Evolutionary conservation across 176 grass and related monocot species (phyloP).

Genomic region (Canna indica): DNA sequence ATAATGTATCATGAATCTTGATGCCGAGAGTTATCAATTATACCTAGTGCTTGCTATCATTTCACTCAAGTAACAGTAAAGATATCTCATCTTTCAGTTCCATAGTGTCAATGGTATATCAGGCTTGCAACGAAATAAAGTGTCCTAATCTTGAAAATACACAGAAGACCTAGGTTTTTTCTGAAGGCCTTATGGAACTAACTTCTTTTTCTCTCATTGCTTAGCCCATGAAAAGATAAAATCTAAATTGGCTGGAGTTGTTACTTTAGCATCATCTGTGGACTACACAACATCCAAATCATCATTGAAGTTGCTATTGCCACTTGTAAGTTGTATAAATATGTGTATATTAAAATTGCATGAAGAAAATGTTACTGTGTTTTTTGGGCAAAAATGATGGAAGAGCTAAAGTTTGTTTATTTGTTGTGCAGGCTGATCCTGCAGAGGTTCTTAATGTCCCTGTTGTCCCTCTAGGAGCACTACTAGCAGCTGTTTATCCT

Average conservation of each 20-base stretch:
- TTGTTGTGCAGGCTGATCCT: conserved; percentile 68
- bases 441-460: conserved; percentile 67
- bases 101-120: too few species aligned
- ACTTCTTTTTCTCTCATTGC: conserved; percentile 24
- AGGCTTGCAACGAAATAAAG: not conserved
- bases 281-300: conserved; percentile 96
- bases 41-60: too few species aligned
- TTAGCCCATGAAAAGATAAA: conserved; percentile 48
- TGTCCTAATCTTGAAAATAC: not conserved
- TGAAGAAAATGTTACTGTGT: not conserved
- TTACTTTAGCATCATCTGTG: conserved; percentile 85
- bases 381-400: not conserved
- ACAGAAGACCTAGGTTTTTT: not conserved
- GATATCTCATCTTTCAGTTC: too few species aligned
- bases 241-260: conserved; percentile 54
- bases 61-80: too few species aligned
- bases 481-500: conserved; percentile 69
- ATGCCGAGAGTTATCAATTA: too few species aligned
- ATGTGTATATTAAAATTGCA: conserved; percentile 7
- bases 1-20: too few species aligned
- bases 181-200: conserved; percentile 10
- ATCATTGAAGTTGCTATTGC: conserved; percentile 80
- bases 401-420: conserved; percentile 22
- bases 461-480: conserved; percentile 64
- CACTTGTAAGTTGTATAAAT: conserved; percentile 53